A percentile compares a stretch with the other conserved stretches of the same genome.
phyloP scores from a whole-genome alignment of 257 asterid genomes.

The Solanum neorickii region DNA sequence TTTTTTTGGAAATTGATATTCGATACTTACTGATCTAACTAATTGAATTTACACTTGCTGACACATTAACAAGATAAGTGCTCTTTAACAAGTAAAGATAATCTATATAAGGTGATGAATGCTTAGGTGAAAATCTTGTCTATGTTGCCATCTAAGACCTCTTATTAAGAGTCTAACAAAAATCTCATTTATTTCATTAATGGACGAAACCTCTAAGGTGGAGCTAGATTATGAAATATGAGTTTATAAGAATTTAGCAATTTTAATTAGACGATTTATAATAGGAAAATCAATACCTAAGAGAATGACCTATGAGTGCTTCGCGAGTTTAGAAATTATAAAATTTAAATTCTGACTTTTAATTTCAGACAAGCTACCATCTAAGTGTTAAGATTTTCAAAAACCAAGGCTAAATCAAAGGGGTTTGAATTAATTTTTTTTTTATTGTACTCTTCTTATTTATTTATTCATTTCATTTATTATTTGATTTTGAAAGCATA shows the following conservation, averaged over 20 bases:
- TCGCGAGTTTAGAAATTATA: neutral
- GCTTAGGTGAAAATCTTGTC: neutral
- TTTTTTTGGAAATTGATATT: neutral
- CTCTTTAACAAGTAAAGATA: neutral
- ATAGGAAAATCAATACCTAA: neutral
- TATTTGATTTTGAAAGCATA: neutral
- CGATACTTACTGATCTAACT: neutral
- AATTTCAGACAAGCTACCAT: neutral
- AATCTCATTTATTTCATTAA: neutral
- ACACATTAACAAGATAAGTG: neutral
- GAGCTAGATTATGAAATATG: neutral
- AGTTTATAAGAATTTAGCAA: neutral
- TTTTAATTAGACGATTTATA: neutral
- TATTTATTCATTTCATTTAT: neutral
- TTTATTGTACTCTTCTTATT: neutral
- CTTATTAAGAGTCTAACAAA: neutral
- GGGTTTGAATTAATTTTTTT: neutral
- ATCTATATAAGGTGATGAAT: neutral
- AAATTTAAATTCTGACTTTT: neutral
- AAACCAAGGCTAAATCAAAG: constrained; percentile 83
- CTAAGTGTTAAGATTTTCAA: constrained; percentile 7
- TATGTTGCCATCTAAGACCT: neutral
- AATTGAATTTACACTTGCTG: neutral
- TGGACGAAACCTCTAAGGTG: neutral
- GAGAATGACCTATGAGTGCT: neutral